Evolutionary conservation across 2,329 filamentous ascomycete species (phyloP).

Genomic region (Colletotrichum gigasporum): DNA sequence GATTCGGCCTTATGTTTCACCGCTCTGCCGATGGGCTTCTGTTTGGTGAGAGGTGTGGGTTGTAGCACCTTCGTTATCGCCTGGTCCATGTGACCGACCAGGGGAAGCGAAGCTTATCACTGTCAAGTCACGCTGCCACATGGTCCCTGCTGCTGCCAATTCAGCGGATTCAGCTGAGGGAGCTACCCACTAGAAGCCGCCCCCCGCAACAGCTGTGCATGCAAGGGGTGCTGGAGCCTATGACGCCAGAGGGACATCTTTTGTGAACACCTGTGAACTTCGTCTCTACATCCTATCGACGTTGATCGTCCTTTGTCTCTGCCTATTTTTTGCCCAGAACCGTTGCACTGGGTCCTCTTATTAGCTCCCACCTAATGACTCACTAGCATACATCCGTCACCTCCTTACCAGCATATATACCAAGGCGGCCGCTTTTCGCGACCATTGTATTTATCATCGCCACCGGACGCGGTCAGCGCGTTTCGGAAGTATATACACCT

Average conservation of each 20-base stretch:
- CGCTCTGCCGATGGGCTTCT: neutral
- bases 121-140: slow-evolving; percentile 31
- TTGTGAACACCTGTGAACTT: slow-evolving; percentile 15
- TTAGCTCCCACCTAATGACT: slow-evolving; percentile 22
- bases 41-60: slow-evolving; percentile 5
- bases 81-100: slow-evolving; percentile 26
- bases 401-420: neutral
- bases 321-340: slow-evolving; percentile 18
- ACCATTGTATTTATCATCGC: slow-evolving; percentile 10
- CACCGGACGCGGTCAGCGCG: slow-evolving; percentile 24
- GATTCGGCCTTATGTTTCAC: slow-evolving; percentile 20
- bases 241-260: slow-evolving; percentile 25
- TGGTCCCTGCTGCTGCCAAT: slow-evolving; percentile 27
- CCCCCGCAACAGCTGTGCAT: slow-evolving; percentile 20
- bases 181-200: slow-evolving; percentile 24
- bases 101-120: slow-evolving; percentile 25
- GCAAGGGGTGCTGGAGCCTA: slow-evolving; percentile 30
- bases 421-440: neutral
- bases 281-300: neutral
- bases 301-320: slow-evolving; percentile 18
- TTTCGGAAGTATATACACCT: neutral
- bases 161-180: slow-evolving; percentile 24
- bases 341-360: slow-evolving; percentile 8
- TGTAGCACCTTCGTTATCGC: slow-evolving; percentile 14
- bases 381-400: slow-evolving; percentile 10